Evolutionary conservation across 768 basidiomycete species (phyloP), one percentile per base, ranked within the genome.

Genomic region (Termitomyces sp.): DNA sequence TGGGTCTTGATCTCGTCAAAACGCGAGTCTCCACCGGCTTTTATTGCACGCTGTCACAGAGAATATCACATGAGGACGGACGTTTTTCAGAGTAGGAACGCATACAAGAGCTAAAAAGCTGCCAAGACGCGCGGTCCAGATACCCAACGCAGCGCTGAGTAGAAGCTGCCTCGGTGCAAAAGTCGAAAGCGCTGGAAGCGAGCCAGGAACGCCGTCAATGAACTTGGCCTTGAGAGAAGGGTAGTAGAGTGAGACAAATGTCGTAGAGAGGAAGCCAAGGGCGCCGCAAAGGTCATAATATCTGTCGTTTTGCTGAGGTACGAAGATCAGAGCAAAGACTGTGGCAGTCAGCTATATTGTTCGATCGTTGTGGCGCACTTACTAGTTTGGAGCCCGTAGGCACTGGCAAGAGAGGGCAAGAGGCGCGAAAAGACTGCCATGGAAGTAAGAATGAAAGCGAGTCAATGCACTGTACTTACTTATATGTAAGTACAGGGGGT

Each of bases 251-350:
- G 85, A 88, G 13, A 85, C 60, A 47, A 80, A 72, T 5, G 83
- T 82, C 1, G 85, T 81, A 1, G 85, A 78, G 14, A 89, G 68
- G 74, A 87, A 91, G 3, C 89, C 89, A 3, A 82, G 46, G 0
- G 85, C 77, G 20, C 89, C 89, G 27, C 81, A 76, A 1, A 90
- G 70, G 66, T 91, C 88, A 62, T 83, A 91, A 65, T 76, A 88
- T 61, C 72, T 84, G 48, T 90, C 88, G 51, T 82, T 81, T 40
- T 84, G 76, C 57, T 78, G 80, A 2, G 88, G 89, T 4, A 90
- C 83, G 57, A 86, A 87, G 20, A 87, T 71, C 5, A 78, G 55
- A 0, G 86, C 89, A 51, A 82, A 79, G 5, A 77, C 50, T 51
- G 26, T n/a, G 18, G 26, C 26, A 6, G 12, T 51, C 10, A 51